Conservation (phyloP, 495 filamentous ascomycete genomes). For the Staphylotrichum tortipilum region DNA sequence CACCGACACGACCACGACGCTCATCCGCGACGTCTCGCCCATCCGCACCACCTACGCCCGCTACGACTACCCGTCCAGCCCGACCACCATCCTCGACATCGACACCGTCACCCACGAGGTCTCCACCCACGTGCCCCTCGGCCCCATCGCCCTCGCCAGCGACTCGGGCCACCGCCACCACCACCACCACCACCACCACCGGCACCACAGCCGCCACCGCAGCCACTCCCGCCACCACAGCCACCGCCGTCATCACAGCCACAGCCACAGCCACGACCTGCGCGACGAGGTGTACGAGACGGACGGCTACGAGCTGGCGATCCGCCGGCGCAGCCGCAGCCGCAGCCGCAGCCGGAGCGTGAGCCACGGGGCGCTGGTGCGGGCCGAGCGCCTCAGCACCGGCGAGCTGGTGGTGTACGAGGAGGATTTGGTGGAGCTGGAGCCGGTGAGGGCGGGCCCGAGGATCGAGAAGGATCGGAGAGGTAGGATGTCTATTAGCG, state of each 20-base stretch:
- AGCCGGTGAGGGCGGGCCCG: conserved; percentile 43
- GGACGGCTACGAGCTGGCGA: too few relatives aligned
- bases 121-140: conserved; percentile 42
- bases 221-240: conserved; percentile 19
- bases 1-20: conserved; percentile 30
- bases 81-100: conserved; percentile 23
- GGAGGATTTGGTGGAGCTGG: conserved; percentile 46
- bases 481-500: conserved; percentile 71
- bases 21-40: conserved; percentile 30
- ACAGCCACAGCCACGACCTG: too few relatives aligned
- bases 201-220: conserved; percentile 1
- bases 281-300: too few relatives aligned
- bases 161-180: not conserved
- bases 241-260: too few relatives aligned
- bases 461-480: conserved; percentile 73
- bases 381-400: conserved; percentile 37
- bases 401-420: conserved; percentile 48
- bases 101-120: conserved; percentile 30
- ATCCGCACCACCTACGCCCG: conserved; percentile 12
- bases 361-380: conserved; percentile 30
- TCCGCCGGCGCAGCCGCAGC: not conserved
- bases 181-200: conserved; percentile 5
- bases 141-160: conserved; percentile 39
- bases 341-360: conserved; percentile 20
- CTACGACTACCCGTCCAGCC: conserved; percentile 15